Evolutionary conservation across 148 eudicot species (phyloP).

Genomic region (Persicaria maculosa): DNA sequence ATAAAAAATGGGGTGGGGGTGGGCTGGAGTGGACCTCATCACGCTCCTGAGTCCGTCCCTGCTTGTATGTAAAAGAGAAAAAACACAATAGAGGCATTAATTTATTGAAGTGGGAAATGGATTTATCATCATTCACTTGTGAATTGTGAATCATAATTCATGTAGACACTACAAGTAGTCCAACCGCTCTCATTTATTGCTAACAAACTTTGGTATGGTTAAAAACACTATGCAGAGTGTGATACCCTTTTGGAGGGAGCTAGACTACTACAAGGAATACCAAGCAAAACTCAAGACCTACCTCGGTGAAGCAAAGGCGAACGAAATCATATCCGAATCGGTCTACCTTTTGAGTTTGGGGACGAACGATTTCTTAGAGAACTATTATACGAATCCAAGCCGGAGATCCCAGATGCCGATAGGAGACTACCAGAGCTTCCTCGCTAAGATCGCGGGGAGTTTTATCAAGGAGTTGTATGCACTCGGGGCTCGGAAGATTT

Average conservation of each 20-base stretch:
- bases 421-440: constrained; percentile 37
- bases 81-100: too few species aligned
- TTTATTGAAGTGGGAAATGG: too few species aligned
- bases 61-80: too few species aligned
- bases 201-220: not conserved
- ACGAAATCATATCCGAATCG: constrained; percentile 35
- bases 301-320: constrained; percentile 41
- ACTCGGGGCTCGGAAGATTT: constrained; percentile 55
- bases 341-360: constrained; percentile 56
- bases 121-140: too few species aligned
- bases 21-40: too few species aligned
- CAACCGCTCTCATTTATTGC: constrained; percentile 14
- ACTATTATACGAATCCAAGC: constrained; percentile 45
- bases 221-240: constrained; percentile 37
- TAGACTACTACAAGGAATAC: constrained; percentile 70
- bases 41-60: too few species aligned
- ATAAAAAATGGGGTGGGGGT: too few species aligned
- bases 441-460: constrained; percentile 25
- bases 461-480: constrained; percentile 29
- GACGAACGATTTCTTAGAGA: constrained; percentile 83
- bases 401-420: constrained; percentile 26
- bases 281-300: constrained; percentile 37
- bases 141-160: not conserved
- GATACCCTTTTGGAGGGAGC: constrained; percentile 73
- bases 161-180: not conserved